phyloP scores from a whole-genome alignment of 805 yeast genomes.

The Tetrapisispora nanseiensis region DNA sequence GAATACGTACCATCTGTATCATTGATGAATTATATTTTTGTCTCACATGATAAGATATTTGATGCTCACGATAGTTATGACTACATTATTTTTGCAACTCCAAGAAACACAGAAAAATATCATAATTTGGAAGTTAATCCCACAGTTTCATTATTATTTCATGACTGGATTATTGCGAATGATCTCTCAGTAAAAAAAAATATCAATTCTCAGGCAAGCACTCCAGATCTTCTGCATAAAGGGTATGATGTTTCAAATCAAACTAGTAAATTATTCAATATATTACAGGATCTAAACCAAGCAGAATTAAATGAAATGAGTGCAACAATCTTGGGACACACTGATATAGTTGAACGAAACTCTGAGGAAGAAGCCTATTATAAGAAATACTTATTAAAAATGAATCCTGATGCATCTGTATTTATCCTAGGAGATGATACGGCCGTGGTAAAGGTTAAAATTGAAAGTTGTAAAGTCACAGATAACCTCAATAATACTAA shows the following conservation, averaged over 20 bases:
- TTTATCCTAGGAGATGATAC: conserved; percentile 57
- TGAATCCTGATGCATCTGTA: conserved; percentile 58
- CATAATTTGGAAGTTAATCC: conserved; percentile 62
- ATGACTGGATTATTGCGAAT: conserved; percentile 77
- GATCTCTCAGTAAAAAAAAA: conserved; percentile 28
- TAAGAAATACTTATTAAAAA: conserved; percentile 49
- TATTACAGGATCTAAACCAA: conserved; percentile 70
- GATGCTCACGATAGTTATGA: conserved; percentile 27
- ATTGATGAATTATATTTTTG: conserved; percentile 80
- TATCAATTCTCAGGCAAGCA: conserved; percentile 23
- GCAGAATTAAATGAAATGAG: conserved; percentile 70
- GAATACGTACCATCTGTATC: conserved; percentile 77
- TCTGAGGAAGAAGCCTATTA: conserved; percentile 48
- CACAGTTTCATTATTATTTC: conserved; percentile 71
- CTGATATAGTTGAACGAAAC: conserved; percentile 40
- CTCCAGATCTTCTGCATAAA: conserved; percentile 15
- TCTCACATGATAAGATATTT: conserved; percentile 24
- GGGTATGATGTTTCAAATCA: conserved; percentile 6
- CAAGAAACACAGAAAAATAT: conserved; percentile 62
- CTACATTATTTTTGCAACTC: conserved; percentile 62
- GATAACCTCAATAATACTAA: conserved; percentile 57
- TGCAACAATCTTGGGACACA: conserved; percentile 71
- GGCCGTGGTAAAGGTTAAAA: conserved; percentile 54
- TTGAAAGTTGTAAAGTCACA: conserved; percentile 65
- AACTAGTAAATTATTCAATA: conserved; percentile 39